phyloP scores from a whole-genome alignment of 768 basidiomycete species.

The Leucocoprinus leucothites region DNA sequence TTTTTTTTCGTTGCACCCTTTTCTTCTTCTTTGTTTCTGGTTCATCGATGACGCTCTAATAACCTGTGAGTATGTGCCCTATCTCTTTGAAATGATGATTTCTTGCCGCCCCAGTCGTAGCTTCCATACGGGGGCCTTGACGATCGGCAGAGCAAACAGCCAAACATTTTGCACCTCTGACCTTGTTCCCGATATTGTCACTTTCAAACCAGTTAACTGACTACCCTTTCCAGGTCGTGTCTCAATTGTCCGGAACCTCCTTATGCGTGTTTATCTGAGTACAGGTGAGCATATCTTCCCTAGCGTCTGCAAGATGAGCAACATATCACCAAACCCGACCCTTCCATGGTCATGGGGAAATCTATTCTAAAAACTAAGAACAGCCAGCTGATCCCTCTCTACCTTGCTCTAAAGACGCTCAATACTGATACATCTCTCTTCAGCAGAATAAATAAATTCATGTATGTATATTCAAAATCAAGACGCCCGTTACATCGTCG shows the following conservation, averaged over 20 bases:
- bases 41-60: background rate
- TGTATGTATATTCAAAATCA: background rate
- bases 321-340: slow-evolving; percentile 44
- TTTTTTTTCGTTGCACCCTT: slow-evolving; percentile 19
- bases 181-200: slow-evolving; percentile 16
- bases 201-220: background rate
- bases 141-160: slow-evolving; percentile 66
- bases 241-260: too few relatives aligned
- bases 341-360: slow-evolving; percentile 40
- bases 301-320: slow-evolving; percentile 36
- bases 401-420: too few relatives aligned
- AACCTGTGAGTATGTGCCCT: slow-evolving; percentile 5
- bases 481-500: background rate
- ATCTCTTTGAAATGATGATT: slow-evolving; percentile 44
- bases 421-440: background rate
- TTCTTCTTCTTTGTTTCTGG: slow-evolving; percentile 7
- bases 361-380: slow-evolving; percentile 51
- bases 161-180: slow-evolving; percentile 69
- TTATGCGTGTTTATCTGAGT: background rate
- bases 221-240: background rate
- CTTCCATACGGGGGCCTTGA: slow-evolving; percentile 40
- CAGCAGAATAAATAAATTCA: background rate
- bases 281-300: slow-evolving; percentile 17
- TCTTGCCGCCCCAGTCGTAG: slow-evolving; percentile 79
- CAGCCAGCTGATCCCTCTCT: slow-evolving; percentile 50